Evolutionary conservation across 148 eudicot species (phyloP), one percentile per base, ranked within the genome.

Genomic region (Rhododendron ovatum): DNA sequence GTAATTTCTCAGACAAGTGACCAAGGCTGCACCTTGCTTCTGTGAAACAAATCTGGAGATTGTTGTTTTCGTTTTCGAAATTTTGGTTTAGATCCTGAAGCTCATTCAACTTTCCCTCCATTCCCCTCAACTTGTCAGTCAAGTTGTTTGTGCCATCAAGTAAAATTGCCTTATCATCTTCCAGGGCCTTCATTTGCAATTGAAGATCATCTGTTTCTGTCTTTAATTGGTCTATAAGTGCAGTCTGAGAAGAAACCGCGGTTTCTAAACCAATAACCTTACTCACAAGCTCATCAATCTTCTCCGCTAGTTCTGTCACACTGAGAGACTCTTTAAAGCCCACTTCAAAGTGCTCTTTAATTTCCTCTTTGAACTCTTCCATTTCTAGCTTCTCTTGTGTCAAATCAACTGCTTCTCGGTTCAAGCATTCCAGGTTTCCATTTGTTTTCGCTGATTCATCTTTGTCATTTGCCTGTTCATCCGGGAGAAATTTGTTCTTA

Each of bases 261-360:
- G 92, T 91, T 86, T 95, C 96, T 80, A 95, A 86, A 88, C 86
- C 92, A 61, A 94, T 92, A 85, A 95, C 98, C 90, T 93, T 95
- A 85, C 87, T 91, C 41, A 95, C 99, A 80, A 98, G 96, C 89
- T 94, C 93, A 86, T 97, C 95, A 7, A 97, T 92, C 87, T 92
- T 97, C 88, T 94, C 98, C 14, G 93, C 98, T 92, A 97, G 85
- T 84, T 91, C 93, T 61, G 94, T 81, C 77, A 95, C 96, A 11
- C 90, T 90, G 15, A 93, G 88, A 37, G 91, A 65, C 47, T 78
- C 87, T 85, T 82, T 85, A n/a, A 87, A 88, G 82, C 87, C 89
- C 2, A 63, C 92, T 33, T 91, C 88, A 87, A 91, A 91, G 39
- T 91, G 91, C 81, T 93, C 91, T 71, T 92, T 91, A 13, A 90